Conservation (phyloP, 129 eudicot species). For the Chrysanthemum makinoi region DNA sequence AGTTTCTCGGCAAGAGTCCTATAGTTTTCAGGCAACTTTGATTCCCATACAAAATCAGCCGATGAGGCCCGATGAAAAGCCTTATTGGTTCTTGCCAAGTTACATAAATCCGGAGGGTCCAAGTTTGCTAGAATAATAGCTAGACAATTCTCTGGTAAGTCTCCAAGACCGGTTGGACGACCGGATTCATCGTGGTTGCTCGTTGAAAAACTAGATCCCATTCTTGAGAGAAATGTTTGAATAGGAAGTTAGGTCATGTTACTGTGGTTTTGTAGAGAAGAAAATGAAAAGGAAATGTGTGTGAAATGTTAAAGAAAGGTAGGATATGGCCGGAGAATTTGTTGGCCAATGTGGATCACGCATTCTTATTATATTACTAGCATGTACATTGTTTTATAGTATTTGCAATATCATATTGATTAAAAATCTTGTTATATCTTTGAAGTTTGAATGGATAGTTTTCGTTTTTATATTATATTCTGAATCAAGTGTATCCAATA, state of each 20-base stretch:
- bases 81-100: conserved; percentile 38
- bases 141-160: conserved; percentile 69
- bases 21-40: conserved; percentile 63
- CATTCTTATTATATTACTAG: conserved; percentile 34
- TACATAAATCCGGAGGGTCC: conserved; percentile 62
- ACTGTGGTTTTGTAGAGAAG: conserved; percentile 7
- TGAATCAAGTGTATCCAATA: too few species aligned
- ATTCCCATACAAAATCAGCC: conserved; percentile 71
- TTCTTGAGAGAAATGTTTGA: not conserved
- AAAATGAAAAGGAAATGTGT: conserved; percentile 14
- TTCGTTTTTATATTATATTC: too few species aligned
- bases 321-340: conserved; percentile 31
- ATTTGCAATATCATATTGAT: too few species aligned
- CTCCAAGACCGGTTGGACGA: conserved; percentile 42
- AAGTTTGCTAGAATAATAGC: conserved; percentile 49
- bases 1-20: conserved; percentile 47
- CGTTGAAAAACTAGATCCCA: conserved; percentile 56
- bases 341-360: conserved; percentile 38
- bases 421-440: too few species aligned
- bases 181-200: not conserved
- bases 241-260: not conserved
- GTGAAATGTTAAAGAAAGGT: conserved; percentile 26
- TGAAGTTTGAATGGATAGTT: too few species aligned
- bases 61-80: conserved; percentile 55
- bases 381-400: not conserved